phyloP scores from a whole-genome alignment of 768 basidiomycete genomes.

The Lenzites betulinus region DNA sequence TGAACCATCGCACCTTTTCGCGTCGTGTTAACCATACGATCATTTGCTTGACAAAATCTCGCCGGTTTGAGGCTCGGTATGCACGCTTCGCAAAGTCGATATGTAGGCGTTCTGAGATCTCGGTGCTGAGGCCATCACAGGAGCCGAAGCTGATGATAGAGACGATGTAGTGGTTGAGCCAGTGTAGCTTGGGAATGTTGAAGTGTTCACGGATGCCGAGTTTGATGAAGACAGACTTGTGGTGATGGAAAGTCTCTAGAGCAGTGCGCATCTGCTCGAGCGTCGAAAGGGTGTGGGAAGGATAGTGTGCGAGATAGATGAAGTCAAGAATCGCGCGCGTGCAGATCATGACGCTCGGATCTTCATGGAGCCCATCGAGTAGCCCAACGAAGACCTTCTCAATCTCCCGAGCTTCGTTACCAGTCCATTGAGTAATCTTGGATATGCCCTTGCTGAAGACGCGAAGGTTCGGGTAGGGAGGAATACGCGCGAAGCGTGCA shows the following conservation, averaged over 20 bases:
- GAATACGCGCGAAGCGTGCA: conserved; percentile 32
- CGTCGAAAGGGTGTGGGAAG: conserved; percentile 4
- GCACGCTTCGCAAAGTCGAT: conserved; percentile 2
- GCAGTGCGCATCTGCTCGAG: not conserved
- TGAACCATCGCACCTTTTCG: conserved; percentile 3
- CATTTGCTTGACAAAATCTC: conserved; percentile 32
- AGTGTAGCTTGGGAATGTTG: conserved; percentile 33
- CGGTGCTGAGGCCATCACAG: conserved; percentile 33
- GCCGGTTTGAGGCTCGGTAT: conserved; percentile 29
- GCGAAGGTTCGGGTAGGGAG: conserved; percentile 33
- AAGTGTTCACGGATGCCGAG: conserved; percentile 30
- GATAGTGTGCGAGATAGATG: conserved; percentile 23
- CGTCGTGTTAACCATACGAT: conserved; percentile 22
- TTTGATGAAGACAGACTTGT: conserved; percentile 41
- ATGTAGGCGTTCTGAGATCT: conserved; percentile 29
- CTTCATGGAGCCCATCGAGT: conserved; percentile 18
- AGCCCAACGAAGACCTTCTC: conserved; percentile 32
- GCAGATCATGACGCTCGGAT: conserved; percentile 24
- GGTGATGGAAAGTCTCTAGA: conserved; percentile 31
- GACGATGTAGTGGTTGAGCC: conserved; percentile 24
- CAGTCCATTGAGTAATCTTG: conserved; percentile 44
- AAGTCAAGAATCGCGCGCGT: conserved; percentile 23
- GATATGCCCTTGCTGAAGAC: conserved; percentile 41
- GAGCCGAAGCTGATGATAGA: conserved; percentile 23
- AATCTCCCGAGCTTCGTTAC: conserved; percentile 41